Percentiles rank a stretch among this genome's conserved stretches.
Conservation (phyloP, 139 green algal species). For the Ettlia oleoabundans region DNA sequence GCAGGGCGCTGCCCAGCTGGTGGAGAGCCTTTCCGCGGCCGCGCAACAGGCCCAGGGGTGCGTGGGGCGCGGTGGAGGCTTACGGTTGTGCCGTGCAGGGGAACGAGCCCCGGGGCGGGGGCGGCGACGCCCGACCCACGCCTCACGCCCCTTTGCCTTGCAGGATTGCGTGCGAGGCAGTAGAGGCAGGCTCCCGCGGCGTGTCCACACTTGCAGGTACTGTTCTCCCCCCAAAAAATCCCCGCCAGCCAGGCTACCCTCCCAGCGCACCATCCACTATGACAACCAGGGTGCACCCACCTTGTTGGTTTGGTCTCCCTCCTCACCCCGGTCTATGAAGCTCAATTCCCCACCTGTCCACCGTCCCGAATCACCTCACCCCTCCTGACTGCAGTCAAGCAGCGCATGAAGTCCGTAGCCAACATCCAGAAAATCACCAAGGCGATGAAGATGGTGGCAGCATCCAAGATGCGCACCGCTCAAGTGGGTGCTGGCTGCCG, state of each 20-base stretch:
- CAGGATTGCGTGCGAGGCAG: neutral
- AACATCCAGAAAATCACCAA: slow-evolving; percentile 99
- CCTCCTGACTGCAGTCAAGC: slow-evolving; percentile 80
- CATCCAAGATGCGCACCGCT: slow-evolving; percentile 95
- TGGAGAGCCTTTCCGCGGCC: neutral
- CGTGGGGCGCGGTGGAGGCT: neutral
- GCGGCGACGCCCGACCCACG: neutral
- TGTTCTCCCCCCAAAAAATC: neutral
- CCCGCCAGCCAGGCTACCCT: too few species aligned
- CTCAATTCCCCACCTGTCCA: too few species aligned
- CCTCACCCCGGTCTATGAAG: too few species aligned
- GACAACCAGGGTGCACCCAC: too few species aligned
- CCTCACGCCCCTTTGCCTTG: too few species aligned
- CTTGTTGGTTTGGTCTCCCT: too few species aligned
- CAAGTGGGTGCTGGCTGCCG: too few species aligned
- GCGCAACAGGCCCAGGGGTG: neutral
- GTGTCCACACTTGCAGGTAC: slow-evolving; percentile 28
- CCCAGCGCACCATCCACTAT: too few species aligned
- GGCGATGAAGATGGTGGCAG: slow-evolving; percentile 99
- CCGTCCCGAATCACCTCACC: too few species aligned
- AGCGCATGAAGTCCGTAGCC: slow-evolving; percentile 95
- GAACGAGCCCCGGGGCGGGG: neutral
- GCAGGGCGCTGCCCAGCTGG: neutral
- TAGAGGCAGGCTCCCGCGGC: neutral
- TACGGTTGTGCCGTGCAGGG: neutral